These are phyloP conservation scores for Sporothrix pallida DNA, from an alignment of 2,329 filamentous ascomycete species.

Conservation along the genomic window DNA sequence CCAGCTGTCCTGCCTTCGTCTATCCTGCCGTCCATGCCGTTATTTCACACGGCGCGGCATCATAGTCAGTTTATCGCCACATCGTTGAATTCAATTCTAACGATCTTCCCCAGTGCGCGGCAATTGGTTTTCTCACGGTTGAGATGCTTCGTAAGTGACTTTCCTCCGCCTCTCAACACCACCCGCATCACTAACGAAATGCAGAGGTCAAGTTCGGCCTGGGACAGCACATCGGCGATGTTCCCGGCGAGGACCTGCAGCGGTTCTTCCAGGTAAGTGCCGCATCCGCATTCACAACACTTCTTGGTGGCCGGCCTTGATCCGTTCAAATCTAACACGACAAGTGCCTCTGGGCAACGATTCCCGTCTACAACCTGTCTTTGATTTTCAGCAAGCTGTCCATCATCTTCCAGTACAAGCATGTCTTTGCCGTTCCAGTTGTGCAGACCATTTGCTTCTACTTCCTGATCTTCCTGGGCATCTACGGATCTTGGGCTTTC, in stretches of 20 bases:
- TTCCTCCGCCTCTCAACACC: not conserved
- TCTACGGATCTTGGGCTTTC: slow-evolving; percentile 14
- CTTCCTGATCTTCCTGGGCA: slow-evolving; percentile 12
- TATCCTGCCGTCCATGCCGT: not conserved
- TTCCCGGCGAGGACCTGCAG: not conserved
- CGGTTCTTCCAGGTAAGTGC: slow-evolving; percentile 23
- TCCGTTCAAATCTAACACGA: too few relatives aligned
- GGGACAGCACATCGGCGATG: slow-evolving; percentile 4
- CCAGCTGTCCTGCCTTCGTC: not conserved
- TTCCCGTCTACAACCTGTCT: slow-evolving; percentile 7
- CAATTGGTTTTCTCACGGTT: slow-evolving; percentile 16
- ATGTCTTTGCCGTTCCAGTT: not conserved
- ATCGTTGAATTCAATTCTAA: not conserved
- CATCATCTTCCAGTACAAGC: slow-evolving; percentile 23
- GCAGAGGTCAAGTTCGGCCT: slow-evolving; percentile 13
- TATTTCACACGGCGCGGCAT: not conserved
- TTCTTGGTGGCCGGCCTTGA: too few relatives aligned
- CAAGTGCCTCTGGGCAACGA: slow-evolving; percentile 17
- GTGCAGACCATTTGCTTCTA: slow-evolving; percentile 9
- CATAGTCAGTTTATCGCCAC: not conserved
- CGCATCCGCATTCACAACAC: too few relatives aligned
- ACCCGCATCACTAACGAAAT: not conserved
- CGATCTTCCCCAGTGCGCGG: not conserved
- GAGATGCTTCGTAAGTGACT: slow-evolving; percentile 22
- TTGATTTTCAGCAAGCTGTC: slow-evolving; percentile 24